These are phyloP conservation scores for Microascus cirrosus DNA, from an alignment of 2,329 filamentous ascomycete genomes.

Conservation along the genomic window DNA sequence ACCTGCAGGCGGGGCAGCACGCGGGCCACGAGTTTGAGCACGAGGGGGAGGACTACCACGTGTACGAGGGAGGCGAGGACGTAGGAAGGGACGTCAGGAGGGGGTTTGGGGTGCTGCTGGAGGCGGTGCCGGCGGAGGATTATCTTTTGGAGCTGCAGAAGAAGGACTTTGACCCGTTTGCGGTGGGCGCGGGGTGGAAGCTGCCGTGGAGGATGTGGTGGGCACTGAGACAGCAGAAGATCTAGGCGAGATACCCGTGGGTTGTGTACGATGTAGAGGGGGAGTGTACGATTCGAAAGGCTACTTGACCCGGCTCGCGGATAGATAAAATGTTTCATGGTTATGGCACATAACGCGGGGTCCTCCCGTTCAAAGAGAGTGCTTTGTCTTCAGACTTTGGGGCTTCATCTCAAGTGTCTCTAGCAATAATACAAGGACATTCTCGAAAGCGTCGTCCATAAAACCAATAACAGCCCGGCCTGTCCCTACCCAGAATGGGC, in stretches of 20 bases:
- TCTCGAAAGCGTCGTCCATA: too few species aligned
- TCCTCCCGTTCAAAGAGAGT: too few species aligned
- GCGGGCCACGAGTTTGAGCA: conserved; percentile 87
- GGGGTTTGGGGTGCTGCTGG: conserved; percentile 71
- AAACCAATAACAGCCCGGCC: too few species aligned
- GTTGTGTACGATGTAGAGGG: not conserved
- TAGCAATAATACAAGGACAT: too few species aligned
- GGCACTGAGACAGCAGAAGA: conserved; percentile 33
- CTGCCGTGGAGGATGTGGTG: conserved; percentile 66
- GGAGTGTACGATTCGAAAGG: too few species aligned
- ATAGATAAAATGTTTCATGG: too few species aligned
- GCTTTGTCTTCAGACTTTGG: too few species aligned
- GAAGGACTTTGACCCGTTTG: conserved; percentile 75
- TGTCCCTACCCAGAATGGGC: too few species aligned
- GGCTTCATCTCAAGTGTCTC: too few species aligned
- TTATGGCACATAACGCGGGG: too few species aligned
- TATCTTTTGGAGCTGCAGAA: conserved; percentile 72
- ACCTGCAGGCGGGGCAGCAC: conserved; percentile 60
- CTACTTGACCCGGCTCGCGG: too few species aligned
- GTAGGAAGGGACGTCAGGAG: conserved; percentile 34
- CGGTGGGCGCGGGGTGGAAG: conserved; percentile 59
- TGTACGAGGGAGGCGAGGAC: conserved; percentile 29
- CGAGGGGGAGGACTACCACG: conserved; percentile 54
- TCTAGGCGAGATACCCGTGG: conserved; percentile 19
- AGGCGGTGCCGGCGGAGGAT: conserved; percentile 63